phyloP scores from a whole-genome alignment of 2,329 filamentous ascomycete species.

The Phialophora verrucosa region DNA sequence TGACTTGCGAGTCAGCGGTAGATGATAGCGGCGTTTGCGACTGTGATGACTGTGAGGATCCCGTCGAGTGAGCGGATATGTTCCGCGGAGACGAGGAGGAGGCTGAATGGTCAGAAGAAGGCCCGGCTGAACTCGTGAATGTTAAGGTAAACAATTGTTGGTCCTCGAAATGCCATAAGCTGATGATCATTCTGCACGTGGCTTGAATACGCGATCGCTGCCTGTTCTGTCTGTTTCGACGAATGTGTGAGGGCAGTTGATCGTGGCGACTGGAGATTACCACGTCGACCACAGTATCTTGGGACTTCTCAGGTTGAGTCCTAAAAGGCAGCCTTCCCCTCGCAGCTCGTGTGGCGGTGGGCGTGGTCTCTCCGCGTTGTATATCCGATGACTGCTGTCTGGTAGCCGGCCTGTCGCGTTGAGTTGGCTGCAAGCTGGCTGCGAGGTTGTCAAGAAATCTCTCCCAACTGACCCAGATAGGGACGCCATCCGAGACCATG shows the following conservation, averaged over 20 bases:
- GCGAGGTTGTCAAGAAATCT: constrained; percentile 61
- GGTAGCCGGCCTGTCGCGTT: background rate
- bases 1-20: constrained; percentile 47
- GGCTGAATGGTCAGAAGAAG: constrained; percentile 44
- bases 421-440: constrained; percentile 18
- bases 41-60: constrained; percentile 33
- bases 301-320: constrained; percentile 48
- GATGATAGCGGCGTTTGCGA: constrained; percentile 40
- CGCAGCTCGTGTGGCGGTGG: constrained; percentile 17
- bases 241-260: constrained; percentile 36
- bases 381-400: constrained; percentile 19
- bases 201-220: constrained; percentile 51
- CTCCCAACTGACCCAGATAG: constrained; percentile 59
- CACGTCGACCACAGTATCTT: constrained; percentile 70
- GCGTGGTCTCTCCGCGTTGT: constrained; percentile 29
- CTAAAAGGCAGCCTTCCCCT: constrained; percentile 28
- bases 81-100: constrained; percentile 21
- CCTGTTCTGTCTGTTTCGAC: constrained; percentile 42
- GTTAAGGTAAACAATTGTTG: constrained; percentile 75
- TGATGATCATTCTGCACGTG: constrained; percentile 76
- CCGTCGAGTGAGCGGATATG: constrained; percentile 31
- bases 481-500: constrained; percentile 69
- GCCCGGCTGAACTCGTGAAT: constrained; percentile 64
- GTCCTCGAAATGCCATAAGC: constrained; percentile 72
- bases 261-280: constrained; percentile 61